A percentile compares a stretch with the other conserved stretches of the same genome.
phyloP scores from a whole-genome alignment of 140 eudicot species.

The Bidens hawaiensis region DNA sequence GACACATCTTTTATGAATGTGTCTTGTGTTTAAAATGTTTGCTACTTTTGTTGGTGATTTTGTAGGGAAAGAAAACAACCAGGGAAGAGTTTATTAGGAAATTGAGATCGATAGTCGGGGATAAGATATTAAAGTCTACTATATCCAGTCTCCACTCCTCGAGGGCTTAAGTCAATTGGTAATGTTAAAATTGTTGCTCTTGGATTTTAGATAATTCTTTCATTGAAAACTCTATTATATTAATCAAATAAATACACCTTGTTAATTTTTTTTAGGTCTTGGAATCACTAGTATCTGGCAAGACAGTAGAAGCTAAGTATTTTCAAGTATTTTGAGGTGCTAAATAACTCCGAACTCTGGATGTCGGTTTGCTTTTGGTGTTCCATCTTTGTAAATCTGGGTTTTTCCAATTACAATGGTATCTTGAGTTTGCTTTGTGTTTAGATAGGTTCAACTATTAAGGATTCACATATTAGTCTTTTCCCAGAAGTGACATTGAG shows the following conservation, averaged over 20 bases:
- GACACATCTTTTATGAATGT: background rate
- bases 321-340: slow-evolving; percentile 8
- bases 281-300: background rate
- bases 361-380: background rate
- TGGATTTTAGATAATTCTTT: background rate
- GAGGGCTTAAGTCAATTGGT: slow-evolving; percentile 33
- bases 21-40: background rate
- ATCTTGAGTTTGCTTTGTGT: slow-evolving; percentile 13
- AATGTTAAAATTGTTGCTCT: background rate
- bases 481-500: background rate
- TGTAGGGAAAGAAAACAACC: slow-evolving; percentile 56
- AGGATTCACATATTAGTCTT: background rate
- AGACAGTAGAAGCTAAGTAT: background rate
- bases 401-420: slow-evolving; percentile 21
- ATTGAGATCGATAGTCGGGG: slow-evolving; percentile 72
- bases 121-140: slow-evolving; percentile 50
- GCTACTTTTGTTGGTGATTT: slow-evolving; percentile 7
- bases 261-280: background rate
- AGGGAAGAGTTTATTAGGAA: slow-evolving; percentile 63
- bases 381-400: slow-evolving; percentile 3
- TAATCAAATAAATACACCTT: background rate
- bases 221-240: background rate
- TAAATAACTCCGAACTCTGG: background rate
- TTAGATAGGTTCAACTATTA: slow-evolving; percentile 19
- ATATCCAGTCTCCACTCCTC: slow-evolving; percentile 43